Evolutionary conservation across 2,329 filamentous ascomycete species (phyloP).

Genomic region (Nemania abortiva): DNA sequence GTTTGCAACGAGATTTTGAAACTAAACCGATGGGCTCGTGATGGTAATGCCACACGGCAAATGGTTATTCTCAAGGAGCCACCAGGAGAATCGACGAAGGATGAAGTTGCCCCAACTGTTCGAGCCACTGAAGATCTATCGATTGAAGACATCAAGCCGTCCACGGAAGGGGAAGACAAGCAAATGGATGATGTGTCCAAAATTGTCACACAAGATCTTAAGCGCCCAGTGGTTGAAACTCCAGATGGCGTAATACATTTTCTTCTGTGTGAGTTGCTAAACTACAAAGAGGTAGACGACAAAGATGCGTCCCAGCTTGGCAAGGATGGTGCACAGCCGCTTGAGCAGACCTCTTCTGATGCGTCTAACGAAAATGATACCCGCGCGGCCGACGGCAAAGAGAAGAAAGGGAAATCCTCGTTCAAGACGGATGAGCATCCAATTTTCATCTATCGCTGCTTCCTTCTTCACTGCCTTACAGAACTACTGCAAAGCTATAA

Average conservation of each 20-base stretch:
- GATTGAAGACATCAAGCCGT: conserved; percentile 68
- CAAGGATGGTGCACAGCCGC: conserved; percentile 58
- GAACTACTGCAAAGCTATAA: conserved; percentile 94
- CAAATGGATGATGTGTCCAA: conserved; percentile 76
- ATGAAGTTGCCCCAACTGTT: conserved; percentile 60
- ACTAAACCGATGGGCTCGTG: conserved; percentile 69
- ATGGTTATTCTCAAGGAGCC: conserved; percentile 58
- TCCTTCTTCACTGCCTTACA: conserved; percentile 89
- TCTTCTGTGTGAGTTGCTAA: conserved; percentile 89
- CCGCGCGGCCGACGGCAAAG: conserved; percentile 58
- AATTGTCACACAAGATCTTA: conserved; percentile 70
- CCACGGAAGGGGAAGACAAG: conserved; percentile 70
- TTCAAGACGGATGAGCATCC: conserved; percentile 96
- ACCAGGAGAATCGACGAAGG: conserved; percentile 50
- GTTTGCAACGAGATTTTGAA: conserved; percentile 87
- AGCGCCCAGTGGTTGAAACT: conserved; percentile 87
- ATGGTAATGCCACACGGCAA: conserved; percentile 52
- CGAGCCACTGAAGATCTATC: conserved; percentile 61
- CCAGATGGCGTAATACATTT: conserved; percentile 97
- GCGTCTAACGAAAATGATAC: conserved; percentile 45
- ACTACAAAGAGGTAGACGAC: conserved; percentile 93
- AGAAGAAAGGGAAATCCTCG: conserved; percentile 76
- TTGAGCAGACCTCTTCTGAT: conserved; percentile 54
- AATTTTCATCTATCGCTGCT: conserved; percentile 96
- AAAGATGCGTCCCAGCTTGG: conserved; percentile 68